A percentile compares a stretch with the other conserved stretches of the same genome.
These are phyloP conservation scores for Monosporascus cannonballus DNA, from an alignment of 2,329 filamentous ascomycete species.

Conservation along the genomic window DNA sequence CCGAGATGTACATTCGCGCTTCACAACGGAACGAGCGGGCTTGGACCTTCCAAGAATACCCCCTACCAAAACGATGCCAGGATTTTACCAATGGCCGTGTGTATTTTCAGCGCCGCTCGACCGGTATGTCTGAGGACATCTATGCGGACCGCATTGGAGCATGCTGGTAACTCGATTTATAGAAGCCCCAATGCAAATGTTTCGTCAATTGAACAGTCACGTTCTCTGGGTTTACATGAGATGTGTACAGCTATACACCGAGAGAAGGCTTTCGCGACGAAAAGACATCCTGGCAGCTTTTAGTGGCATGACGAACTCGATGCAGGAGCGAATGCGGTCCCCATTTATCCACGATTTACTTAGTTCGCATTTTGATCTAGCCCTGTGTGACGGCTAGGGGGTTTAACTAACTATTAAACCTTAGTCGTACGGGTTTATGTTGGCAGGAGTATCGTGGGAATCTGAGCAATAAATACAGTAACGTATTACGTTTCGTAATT, in stretches of 20 bases:
- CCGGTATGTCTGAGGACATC: slow-evolving; percentile 23
- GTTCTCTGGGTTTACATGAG: slow-evolving; percentile 25
- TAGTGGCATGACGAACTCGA: slow-evolving; percentile 22
- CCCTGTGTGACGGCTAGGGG: no score
- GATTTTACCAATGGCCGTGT: slow-evolving; percentile 27
- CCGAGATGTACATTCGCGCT: slow-evolving; percentile 13
- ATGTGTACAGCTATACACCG: slow-evolving; percentile 24
- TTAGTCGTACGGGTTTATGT: no score
- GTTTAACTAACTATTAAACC: no score
- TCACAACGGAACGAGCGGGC: slow-evolving; percentile 29
- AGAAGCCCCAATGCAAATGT: slow-evolving; percentile 22
- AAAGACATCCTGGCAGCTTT: slow-evolving; percentile 29
- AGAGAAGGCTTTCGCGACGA: slow-evolving; percentile 17
- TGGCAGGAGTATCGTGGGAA: no score
- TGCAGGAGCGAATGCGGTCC: slow-evolving; percentile 16
- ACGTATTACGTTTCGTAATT: no score
- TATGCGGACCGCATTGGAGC: slow-evolving; percentile 17
- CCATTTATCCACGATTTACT: slow-evolving; percentile 25
- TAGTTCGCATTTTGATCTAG: slow-evolving; percentile 27
- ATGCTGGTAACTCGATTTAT: slow-evolving; percentile 24
- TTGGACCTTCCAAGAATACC: slow-evolving; percentile 34
- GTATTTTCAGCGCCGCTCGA: slow-evolving; percentile 25
- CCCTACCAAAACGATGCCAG: slow-evolving; percentile 29
- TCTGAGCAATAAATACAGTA: no score
- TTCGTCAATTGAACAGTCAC: slow-evolving; percentile 18